Evolutionary conservation across 2,329 filamentous ascomycete species (phyloP).

Genomic region (Spiromastix sp.): DNA sequence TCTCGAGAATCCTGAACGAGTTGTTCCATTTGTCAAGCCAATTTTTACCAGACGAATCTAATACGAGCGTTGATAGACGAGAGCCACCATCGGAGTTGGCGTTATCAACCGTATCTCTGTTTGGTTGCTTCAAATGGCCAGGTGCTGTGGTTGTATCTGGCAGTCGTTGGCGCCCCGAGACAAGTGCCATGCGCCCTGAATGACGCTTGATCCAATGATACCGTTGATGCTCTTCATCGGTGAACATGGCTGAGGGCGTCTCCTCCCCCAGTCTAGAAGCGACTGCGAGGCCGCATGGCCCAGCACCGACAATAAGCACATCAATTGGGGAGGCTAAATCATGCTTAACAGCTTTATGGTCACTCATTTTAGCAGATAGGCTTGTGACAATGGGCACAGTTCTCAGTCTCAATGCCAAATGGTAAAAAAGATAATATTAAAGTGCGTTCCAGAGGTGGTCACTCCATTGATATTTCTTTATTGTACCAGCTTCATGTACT

Average conservation of each 20-base stretch:
- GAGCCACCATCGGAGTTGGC: conserved; percentile 3
- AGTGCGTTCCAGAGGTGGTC: background rate
- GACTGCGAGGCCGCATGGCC: conserved; percentile 63
- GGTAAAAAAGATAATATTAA: background rate
- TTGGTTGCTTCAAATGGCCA: conserved; percentile 15
- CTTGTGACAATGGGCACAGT: too few relatives aligned
- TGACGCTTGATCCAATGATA: conserved; percentile 68
- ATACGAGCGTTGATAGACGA: conserved; percentile 38
- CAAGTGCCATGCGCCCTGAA: conserved; percentile 46
- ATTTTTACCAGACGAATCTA: conserved; percentile 52
- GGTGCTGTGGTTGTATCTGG: conserved; percentile 20
- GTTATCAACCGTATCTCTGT: background rate
- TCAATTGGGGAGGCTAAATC: too few relatives aligned
- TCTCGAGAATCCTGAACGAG: conserved; percentile 58
- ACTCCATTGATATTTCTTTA: conserved; percentile 15
- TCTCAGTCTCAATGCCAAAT: too few relatives aligned
- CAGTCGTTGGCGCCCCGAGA: conserved; percentile 20
- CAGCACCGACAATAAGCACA: conserved; percentile 63
- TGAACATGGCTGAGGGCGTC: conserved; percentile 69
- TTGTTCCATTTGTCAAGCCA: conserved; percentile 66
- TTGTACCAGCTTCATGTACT: too few relatives aligned
- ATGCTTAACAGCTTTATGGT: too few relatives aligned
- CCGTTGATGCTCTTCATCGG: conserved; percentile 71
- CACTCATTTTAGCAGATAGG: too few relatives aligned
- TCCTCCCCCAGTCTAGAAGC: conserved; percentile 62